phyloP scores from a whole-genome alignment of 352 stramenopile species.

The Phytophthora pistaciae region DNA sequence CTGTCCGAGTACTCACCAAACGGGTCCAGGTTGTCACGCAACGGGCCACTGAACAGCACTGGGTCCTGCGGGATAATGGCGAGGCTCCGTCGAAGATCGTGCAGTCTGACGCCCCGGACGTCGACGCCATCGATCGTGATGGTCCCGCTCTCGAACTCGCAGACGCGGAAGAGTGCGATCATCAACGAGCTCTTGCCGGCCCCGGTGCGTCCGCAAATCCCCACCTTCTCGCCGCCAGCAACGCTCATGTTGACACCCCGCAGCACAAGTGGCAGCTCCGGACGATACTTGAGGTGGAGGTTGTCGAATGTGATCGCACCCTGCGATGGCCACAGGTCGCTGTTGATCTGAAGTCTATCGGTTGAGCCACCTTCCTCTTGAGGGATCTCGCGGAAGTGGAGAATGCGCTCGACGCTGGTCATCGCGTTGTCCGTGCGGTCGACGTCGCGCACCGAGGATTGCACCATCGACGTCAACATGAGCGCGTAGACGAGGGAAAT shows the following conservation, averaged over 20 bases:
- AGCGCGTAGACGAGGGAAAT: conserved; percentile 46
- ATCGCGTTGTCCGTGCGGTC: conserved; percentile 47
- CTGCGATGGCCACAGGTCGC: conserved; percentile 30
- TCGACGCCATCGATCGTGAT: conserved; percentile 90
- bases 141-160: conserved; percentile 44
- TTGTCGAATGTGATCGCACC: conserved; percentile 43
- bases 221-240: conserved; percentile 38
- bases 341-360: conserved; percentile 4
- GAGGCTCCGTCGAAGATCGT: conserved; percentile 36
- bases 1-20: conserved; percentile 75
- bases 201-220: conserved; percentile 49
- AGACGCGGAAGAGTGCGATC: conserved; percentile 53
- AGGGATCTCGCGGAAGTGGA: conserved; percentile 33
- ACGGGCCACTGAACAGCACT: conserved; percentile 83
- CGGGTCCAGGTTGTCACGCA: conserved; percentile 92
- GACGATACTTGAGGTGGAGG: conserved; percentile 47
- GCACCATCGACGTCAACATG: conserved; percentile 58
- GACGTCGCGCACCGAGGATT: conserved; percentile 28
- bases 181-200: conserved; percentile 57
- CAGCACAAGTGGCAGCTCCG: conserved; percentile 50
- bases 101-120: conserved; percentile 41
- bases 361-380: conserved; percentile 23
- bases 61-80: conserved; percentile 42
- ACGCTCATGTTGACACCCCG: conserved; percentile 38
- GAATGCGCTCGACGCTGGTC: conserved; percentile 47